A percentile compares a stretch with the other conserved stretches of the same genome.
These are phyloP conservation scores for Ganoderma resinaceum DNA, from an alignment of 1,284 basidiomycete species.

Conservation along the genomic window DNA sequence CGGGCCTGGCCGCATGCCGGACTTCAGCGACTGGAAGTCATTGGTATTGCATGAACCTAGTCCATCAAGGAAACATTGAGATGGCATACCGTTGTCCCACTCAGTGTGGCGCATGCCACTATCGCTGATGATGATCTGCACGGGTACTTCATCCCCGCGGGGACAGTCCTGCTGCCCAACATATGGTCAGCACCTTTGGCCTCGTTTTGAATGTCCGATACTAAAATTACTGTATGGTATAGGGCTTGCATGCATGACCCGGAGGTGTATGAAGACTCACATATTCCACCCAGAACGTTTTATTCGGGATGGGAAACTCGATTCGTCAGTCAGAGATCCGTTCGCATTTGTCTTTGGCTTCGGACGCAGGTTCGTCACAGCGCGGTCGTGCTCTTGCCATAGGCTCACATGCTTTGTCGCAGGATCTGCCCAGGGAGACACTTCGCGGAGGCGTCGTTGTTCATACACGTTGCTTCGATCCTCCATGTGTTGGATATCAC, in stretches of 20 bases:
- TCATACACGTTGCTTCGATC: conserved; percentile 10
- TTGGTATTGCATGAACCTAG: background rate
- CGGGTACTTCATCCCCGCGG: background rate
- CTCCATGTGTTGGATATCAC: conserved; percentile 16
- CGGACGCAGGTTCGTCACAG: background rate
- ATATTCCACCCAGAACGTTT: background rate
- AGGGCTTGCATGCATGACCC: background rate
- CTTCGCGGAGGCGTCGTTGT: conserved; percentile 19
- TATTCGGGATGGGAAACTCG: background rate
- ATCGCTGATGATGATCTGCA: background rate
- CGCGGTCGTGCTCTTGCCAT: background rate
- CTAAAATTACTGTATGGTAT: background rate
- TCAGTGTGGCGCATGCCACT: background rate
- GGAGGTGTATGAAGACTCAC: background rate
- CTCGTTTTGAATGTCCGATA: background rate
- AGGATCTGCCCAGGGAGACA: conserved; percentile 44
- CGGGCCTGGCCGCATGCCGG: background rate
- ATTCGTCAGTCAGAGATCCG: background rate
- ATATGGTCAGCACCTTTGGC: background rate
- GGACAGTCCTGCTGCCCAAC: background rate
- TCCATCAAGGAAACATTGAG: background rate
- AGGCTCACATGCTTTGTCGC: background rate
- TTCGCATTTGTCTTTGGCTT: background rate
- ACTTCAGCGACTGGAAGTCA: background rate
- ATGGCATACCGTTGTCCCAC: no score